Evolutionary conservation across 2,329 filamentous ascomycete species (phyloP).

Genomic region (Colletotrichum spinosum): DNA sequence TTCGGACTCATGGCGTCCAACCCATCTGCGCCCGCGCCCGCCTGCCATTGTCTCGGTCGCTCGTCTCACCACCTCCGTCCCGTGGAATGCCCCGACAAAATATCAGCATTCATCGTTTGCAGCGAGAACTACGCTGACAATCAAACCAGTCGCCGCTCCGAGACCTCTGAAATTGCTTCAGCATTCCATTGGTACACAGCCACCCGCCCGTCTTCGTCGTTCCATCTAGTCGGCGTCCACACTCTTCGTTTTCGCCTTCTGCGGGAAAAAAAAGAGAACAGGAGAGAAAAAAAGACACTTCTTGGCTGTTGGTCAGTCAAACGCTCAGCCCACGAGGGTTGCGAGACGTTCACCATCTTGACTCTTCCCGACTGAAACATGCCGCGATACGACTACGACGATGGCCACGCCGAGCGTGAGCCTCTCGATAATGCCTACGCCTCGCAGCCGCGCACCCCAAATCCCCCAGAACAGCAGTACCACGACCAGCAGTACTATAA

Average conservation of each 20-base stretch:
- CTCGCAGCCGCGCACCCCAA: constrained; percentile 33
- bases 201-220: constrained; percentile 1
- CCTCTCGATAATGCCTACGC: constrained; percentile 37
- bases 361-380: constrained; percentile 38
- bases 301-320: constrained; percentile 26
- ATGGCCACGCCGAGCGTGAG: constrained; percentile 36
- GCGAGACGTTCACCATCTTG: constrained; percentile 11
- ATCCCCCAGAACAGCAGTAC: constrained; percentile 32
- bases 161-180: constrained; percentile 28
- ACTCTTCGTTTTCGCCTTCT: neutral
- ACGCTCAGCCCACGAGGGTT: constrained; percentile 24
- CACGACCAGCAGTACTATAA: constrained; percentile 31
- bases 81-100: constrained; percentile 24
- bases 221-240: constrained; percentile 16
- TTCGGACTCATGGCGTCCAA: constrained; percentile 10
- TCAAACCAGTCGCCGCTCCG: constrained; percentile 26
- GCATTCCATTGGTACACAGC: constrained; percentile 23
- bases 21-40: neutral
- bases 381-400: constrained; percentile 39
- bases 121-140: constrained; percentile 26
- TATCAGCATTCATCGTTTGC: constrained; percentile 2
- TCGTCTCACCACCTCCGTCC: constrained; percentile 4
- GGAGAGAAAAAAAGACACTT: neutral
- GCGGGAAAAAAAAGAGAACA: neutral
- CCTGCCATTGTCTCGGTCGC: constrained; percentile 13